A percentile compares a stretch with the other conserved stretches of the same genome.
Evolutionary conservation across 345 rosid species (phyloP).

Genomic region (Salix dunnii): DNA sequence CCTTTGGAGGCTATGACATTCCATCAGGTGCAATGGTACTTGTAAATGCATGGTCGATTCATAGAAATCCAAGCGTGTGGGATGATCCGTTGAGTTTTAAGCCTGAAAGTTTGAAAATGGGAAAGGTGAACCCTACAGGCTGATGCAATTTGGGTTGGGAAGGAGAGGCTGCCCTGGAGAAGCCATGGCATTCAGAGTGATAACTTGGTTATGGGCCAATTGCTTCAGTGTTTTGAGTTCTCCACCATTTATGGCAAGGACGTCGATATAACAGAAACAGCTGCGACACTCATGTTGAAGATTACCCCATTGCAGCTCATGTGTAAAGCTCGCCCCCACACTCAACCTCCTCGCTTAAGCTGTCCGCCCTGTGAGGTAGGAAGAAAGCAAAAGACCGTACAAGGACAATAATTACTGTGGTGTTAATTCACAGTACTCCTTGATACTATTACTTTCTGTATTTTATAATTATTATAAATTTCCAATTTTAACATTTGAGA

Average conservation of each 20-base stretch:
- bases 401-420: background rate
- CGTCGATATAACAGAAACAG: constrained; percentile 24
- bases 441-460: background rate
- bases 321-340: background rate
- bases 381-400: background rate
- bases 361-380: background rate
- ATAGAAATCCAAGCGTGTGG: constrained; percentile 18
- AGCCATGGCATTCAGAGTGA: constrained; percentile 18
- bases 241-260: constrained; percentile 1
- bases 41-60: constrained; percentile 23
- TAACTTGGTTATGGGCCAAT: constrained; percentile 13
- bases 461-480: too few species aligned
- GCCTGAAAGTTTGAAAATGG: constrained; percentile 16
- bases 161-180: constrained; percentile 29
- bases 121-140: background rate
- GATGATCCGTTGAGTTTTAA: constrained; percentile 11
- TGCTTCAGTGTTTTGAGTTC: constrained; percentile 37
- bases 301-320: constrained; percentile 8
- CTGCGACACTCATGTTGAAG: background rate
- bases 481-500: too few species aligned
- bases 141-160: constrained; percentile 30
- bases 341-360: background rate
- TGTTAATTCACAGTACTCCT: too few species aligned
- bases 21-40: constrained; percentile 7
- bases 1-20: constrained; percentile 5